Evolutionary conservation across 352 stramenopile species (phyloP).

Genomic region (Phytopythium cucurbitacearum): DNA sequence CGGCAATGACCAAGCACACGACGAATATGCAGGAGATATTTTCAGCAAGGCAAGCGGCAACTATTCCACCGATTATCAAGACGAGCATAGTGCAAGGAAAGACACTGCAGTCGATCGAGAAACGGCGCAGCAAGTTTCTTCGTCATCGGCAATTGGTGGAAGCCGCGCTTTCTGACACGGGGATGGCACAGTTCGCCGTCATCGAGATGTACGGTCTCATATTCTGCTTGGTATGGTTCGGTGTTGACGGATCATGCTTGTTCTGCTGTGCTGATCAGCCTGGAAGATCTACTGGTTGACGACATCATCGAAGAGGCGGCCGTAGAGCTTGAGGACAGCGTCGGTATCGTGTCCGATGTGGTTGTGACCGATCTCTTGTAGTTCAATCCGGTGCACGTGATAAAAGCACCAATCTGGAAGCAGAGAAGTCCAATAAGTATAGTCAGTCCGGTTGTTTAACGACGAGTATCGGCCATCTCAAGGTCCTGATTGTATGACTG

Average conservation of each 20-base stretch:
- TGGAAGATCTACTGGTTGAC: slow-evolving; percentile 40
- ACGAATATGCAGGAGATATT: too few relatives aligned
- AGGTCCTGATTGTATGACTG: too few relatives aligned
- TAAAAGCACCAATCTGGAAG: too few relatives aligned
- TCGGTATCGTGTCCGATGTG: slow-evolving; percentile 32
- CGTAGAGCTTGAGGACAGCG: slow-evolving; percentile 29
- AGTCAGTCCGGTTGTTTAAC: not conserved
- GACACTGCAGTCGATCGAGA: slow-evolving; percentile 35
- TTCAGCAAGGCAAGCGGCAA: too few relatives aligned
- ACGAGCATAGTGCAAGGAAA: slow-evolving; percentile 17
- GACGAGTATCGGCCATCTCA: not conserved
- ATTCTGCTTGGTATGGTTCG: not conserved
- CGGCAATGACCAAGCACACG: too few relatives aligned
- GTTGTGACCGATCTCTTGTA: slow-evolving; percentile 26
- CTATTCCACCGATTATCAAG: not conserved
- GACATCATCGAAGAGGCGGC: slow-evolving; percentile 35
- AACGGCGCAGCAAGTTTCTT: slow-evolving; percentile 38
- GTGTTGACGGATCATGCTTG: not conserved
- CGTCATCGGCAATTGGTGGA: slow-evolving; percentile 53
- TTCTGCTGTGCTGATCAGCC: slow-evolving; percentile 10
- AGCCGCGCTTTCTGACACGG: slow-evolving; percentile 43
- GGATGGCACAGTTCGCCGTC: slow-evolving; percentile 50
- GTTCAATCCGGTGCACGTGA: not conserved
- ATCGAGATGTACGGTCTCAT: slow-evolving; percentile 55
- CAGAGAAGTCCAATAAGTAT: too few relatives aligned